Percentiles rank a stretch among this genome's conserved stretches.
Conservation (phyloP, 2,329 filamentous ascomycete species). For the Diplodia corticola region DNA sequence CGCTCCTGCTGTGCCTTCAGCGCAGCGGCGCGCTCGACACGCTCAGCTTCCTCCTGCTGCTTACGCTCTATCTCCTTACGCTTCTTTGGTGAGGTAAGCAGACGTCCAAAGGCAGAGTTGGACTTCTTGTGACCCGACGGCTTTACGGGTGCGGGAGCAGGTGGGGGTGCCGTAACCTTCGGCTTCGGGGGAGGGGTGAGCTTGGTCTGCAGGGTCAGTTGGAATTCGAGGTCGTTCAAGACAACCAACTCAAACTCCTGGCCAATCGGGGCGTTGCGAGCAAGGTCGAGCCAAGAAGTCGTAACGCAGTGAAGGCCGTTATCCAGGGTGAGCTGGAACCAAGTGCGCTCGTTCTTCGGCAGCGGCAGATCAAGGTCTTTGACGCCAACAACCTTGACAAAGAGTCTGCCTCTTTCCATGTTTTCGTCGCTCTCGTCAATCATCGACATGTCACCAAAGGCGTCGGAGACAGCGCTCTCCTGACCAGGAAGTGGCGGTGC, state of each 20-base stretch:
- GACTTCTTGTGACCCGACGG: slow-evolving; percentile 70
- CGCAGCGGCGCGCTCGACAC: slow-evolving; percentile 69
- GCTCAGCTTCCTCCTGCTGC: slow-evolving; percentile 82
- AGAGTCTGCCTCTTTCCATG: slow-evolving; percentile 84
- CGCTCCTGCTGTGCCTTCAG: slow-evolving; percentile 42
- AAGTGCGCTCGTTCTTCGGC: slow-evolving; percentile 84
- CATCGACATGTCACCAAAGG: slow-evolving; percentile 59
- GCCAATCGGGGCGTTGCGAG: slow-evolving; percentile 87
- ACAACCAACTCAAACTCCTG: slow-evolving; percentile 98
- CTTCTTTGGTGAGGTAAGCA: slow-evolving; percentile 87
- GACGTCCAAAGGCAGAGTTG: slow-evolving; percentile 73
- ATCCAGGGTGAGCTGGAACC: slow-evolving; percentile 96
- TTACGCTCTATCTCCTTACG: slow-evolving; percentile 89
- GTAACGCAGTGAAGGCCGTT: slow-evolving; percentile 98
- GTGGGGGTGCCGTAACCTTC: slow-evolving; percentile 38
- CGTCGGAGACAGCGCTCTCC: slow-evolving; percentile 70
- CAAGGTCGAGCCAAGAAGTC: slow-evolving; percentile 90
- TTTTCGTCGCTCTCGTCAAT: slow-evolving; percentile 69
- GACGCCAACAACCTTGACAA: slow-evolving; percentile 98
- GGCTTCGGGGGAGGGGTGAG: slow-evolving; percentile 70
- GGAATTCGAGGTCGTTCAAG: slow-evolving; percentile 96
- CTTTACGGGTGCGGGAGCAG: slow-evolving; percentile 64
- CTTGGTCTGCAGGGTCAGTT: slow-evolving; percentile 94
- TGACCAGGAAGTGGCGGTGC: slow-evolving; percentile 85
- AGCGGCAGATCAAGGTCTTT: slow-evolving; percentile 92